Evolutionary conservation across 1,139 yeast genomes (phyloP).

Genomic region (Kodamaea sp.): DNA sequence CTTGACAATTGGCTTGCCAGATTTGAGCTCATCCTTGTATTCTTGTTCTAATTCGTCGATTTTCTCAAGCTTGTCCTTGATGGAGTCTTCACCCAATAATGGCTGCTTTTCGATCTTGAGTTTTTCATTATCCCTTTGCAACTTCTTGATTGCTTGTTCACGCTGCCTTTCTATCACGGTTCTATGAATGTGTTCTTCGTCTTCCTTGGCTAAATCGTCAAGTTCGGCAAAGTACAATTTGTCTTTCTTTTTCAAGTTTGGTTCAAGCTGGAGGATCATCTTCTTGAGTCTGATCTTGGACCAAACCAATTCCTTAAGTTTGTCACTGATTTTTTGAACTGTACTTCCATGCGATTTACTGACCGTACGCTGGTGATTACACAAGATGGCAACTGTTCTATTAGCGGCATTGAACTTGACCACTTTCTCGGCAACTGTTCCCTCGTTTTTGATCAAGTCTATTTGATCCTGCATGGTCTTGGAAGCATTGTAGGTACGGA

Average conservation of each 20-base stretch:
- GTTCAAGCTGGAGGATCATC: slow-evolving; percentile 69
- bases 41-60: slow-evolving; percentile 57
- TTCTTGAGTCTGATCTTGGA: slow-evolving; percentile 73
- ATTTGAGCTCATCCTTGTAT: slow-evolving; percentile 59
- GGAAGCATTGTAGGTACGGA: slow-evolving; percentile 96
- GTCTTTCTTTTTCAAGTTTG: slow-evolving; percentile 51
- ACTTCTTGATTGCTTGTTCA: slow-evolving; percentile 64
- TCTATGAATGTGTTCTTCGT: slow-evolving; percentile 58
- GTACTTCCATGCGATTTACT: slow-evolving; percentile 80
- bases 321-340: slow-evolving; percentile 76
- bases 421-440: slow-evolving; percentile 85
- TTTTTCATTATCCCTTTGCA: slow-evolving; percentile 77
- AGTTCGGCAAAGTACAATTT: slow-evolving; percentile 66
- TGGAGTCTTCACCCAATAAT: slow-evolving; percentile 52
- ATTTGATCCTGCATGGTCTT: slow-evolving; percentile 95
- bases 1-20: slow-evolving; percentile 62
- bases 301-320: slow-evolving; percentile 79
- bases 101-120: slow-evolving; percentile 57
- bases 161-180: slow-evolving; percentile 58
- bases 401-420: slow-evolving; percentile 92
- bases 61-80: slow-evolving; percentile 59
- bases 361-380: slow-evolving; percentile 96
- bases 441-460: slow-evolving; percentile 78
- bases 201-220: slow-evolving; percentile 68
- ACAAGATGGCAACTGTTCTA: slow-evolving; percentile 89